These are phyloP conservation scores for Stagonosporopsis cucurbitacearum DNA, from an alignment of 2,329 filamentous ascomycete genomes.

Conservation along the genomic window DNA sequence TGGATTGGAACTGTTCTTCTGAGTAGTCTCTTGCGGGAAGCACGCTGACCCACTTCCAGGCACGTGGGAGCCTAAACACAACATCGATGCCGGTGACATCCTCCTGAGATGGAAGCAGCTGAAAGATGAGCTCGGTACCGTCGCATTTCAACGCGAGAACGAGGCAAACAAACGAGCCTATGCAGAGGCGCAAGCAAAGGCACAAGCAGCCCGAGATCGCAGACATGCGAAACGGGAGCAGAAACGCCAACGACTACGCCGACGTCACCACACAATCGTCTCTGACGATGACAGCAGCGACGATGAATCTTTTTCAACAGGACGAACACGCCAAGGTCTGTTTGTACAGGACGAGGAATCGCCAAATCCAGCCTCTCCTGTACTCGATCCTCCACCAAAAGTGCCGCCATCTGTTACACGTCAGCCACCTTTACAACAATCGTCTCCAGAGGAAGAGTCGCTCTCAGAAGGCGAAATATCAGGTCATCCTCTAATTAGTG, in stretches of 20 bases:
- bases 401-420: slow-evolving; percentile 10
- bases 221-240: slow-evolving; percentile 26
- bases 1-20: background rate
- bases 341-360: slow-evolving; percentile 16
- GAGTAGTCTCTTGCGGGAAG: background rate
- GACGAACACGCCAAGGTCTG: slow-evolving; percentile 6
- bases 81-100: slow-evolving; percentile 21
- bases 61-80: slow-evolving; percentile 37
- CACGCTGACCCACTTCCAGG: slow-evolving; percentile 20
- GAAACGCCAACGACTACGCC: slow-evolving; percentile 23
- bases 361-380: background rate
- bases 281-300: slow-evolving; percentile 19
- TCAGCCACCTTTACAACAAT: slow-evolving; percentile 25
- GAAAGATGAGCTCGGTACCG: slow-evolving; percentile 16
- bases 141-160: slow-evolving; percentile 12
- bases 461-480: background rate
- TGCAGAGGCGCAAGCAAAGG: slow-evolving; percentile 13
- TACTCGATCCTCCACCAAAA: background rate
- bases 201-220: slow-evolving; percentile 4
- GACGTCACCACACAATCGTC: background rate
- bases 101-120: slow-evolving; percentile 9
- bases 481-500: slow-evolving; percentile 16
- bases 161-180: slow-evolving; percentile 18
- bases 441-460: slow-evolving; percentile 24
- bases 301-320: slow-evolving; percentile 9